A percentile compares a stretch with the other conserved stretches of the same genome.
These are phyloP conservation scores for Neurospora discreta DNA, from an alignment of 495 filamentous ascomycete species.

Conservation along the genomic window DNA sequence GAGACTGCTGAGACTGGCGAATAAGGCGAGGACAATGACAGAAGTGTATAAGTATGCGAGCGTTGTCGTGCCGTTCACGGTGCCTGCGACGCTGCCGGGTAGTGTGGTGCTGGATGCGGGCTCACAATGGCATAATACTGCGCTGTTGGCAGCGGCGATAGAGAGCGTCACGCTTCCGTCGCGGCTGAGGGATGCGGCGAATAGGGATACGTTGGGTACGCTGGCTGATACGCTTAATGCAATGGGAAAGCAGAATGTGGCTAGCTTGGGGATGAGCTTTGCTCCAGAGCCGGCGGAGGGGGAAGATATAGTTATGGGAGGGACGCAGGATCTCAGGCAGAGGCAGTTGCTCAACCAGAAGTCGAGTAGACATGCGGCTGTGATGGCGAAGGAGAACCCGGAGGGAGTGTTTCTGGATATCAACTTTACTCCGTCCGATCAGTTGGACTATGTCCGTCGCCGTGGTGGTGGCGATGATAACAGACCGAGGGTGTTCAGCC, in stretches of 20 bases:
- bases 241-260: constrained; percentile 71
- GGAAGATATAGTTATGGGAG: constrained; percentile 1
- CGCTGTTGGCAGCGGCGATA: constrained; percentile 62
- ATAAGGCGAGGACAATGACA: constrained; percentile 57
- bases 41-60: constrained; percentile 60
- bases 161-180: constrained; percentile 75
- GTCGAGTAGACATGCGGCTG: background rate
- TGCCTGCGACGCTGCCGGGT: constrained; percentile 43
- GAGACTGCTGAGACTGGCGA: constrained; percentile 41
- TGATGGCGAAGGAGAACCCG: constrained; percentile 1
- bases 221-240: constrained; percentile 63
- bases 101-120: constrained; percentile 51
- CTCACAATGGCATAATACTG: constrained; percentile 75
- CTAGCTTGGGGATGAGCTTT: constrained; percentile 52
- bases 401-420: constrained; percentile 18
- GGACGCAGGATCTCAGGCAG: background rate
- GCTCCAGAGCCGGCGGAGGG: constrained; percentile 7
- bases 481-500: constrained; percentile 19
- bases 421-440: constrained; percentile 15
- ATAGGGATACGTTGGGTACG: constrained; percentile 42
- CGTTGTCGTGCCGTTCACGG: constrained; percentile 66
- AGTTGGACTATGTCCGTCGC: constrained; percentile 9
- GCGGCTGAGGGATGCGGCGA: constrained; percentile 47
- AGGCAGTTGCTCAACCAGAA: background rate
- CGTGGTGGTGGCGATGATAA: constrained; percentile 4